Evolutionary conservation across 768 basidiomycete species (phyloP).

Genomic region (Cubamyces sp.): DNA sequence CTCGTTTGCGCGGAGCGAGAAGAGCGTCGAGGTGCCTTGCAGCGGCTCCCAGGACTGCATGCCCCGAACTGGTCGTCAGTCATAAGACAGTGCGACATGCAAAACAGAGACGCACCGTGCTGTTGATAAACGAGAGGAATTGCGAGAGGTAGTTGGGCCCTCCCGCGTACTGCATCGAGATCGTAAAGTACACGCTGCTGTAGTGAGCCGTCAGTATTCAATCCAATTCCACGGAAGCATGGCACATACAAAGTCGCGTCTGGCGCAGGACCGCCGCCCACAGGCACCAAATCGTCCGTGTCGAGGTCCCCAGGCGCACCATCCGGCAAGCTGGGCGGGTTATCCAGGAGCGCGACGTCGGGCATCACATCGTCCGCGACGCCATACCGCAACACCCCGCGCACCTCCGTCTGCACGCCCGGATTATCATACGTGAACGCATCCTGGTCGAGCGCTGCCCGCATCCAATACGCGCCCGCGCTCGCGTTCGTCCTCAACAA

Average conservation of each 20-base stretch:
- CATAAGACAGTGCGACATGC: not conserved
- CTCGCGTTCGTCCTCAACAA: slow-evolving; percentile 47
- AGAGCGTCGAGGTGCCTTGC: slow-evolving; percentile 29
- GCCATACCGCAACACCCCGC: slow-evolving; percentile 28
- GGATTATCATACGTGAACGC: slow-evolving; percentile 37
- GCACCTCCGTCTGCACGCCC: slow-evolving; percentile 26
- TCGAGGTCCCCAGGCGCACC: slow-evolving; percentile 19
- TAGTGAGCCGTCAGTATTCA: not conserved
- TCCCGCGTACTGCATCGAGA: slow-evolving; percentile 32
- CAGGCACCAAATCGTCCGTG: slow-evolving; percentile 22
- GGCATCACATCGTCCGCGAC: slow-evolving; percentile 19
- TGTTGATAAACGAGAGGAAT: slow-evolving; percentile 38
- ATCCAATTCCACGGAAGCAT: too few relatives aligned
- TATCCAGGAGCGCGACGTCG: slow-evolving; percentile 23
- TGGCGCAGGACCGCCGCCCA: slow-evolving; percentile 19
- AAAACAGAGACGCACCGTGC: slow-evolving; percentile 31
- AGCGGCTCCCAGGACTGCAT: slow-evolving; percentile 34
- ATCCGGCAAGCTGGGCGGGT: slow-evolving; percentile 21
- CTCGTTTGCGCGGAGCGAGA: slow-evolving; percentile 24
- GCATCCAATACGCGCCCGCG: slow-evolving; percentile 42
- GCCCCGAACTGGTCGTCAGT: not conserved
- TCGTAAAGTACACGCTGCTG: slow-evolving; percentile 28
- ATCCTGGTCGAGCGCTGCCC: slow-evolving; percentile 42
- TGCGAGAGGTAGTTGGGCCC: slow-evolving; percentile 22
- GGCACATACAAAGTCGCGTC: slow-evolving; percentile 23